Base-by-base conservation (phyloP, 495 filamentous ascomycete genomes). In the Tuber brumale region DNA sequence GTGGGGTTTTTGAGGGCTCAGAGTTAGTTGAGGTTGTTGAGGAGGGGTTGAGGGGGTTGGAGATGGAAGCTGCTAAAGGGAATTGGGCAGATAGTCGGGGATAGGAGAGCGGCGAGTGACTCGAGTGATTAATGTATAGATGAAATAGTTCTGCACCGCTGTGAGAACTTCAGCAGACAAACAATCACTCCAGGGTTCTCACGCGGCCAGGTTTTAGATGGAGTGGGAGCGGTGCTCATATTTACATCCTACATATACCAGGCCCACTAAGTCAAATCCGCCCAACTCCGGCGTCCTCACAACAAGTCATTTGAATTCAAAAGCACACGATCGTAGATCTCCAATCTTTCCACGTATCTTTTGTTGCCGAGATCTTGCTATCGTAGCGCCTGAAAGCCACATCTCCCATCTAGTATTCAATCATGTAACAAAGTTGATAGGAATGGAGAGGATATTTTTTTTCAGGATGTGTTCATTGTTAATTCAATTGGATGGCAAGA, bases 1-100 rank as follows among this genome's bases (percentile, higher is more conserved):
- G 92, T 80, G 86, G 90, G 70, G 83, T 89, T 3, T 90, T 89
- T 85, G 77, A 86, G 57, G 89, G 88, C 14, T 81, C 80, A 41
- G 86, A 88, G 79, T 74, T 92, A 73, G 89, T 85, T 35, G 48
- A 73, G 14, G 57, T 74, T 5, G 70, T 79, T 2, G 70, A 74
- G 0, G 76, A 73, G 31, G 57, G 43, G 44, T 73, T 74, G 31
- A 42, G 37, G 42, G 48, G 41, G 42, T 41, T 61, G 27, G 46
- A 74, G 44, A 42, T n/a, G 21, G 44, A 66, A 31, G 39, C 61
- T 42, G 46, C 57, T 45, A 31, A 18, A 35, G 31, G 39, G 51
- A 61, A 27, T n/a, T 31, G 51, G 14, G 51, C n/a, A 61, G n/a
- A 23, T 9, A n/a, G 51, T n/a, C n/a, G n/a, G n/a, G n/a, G n/a